Base-by-base conservation (phyloP, 257 asterid species). In the Jacaranda copaia region DNA sequence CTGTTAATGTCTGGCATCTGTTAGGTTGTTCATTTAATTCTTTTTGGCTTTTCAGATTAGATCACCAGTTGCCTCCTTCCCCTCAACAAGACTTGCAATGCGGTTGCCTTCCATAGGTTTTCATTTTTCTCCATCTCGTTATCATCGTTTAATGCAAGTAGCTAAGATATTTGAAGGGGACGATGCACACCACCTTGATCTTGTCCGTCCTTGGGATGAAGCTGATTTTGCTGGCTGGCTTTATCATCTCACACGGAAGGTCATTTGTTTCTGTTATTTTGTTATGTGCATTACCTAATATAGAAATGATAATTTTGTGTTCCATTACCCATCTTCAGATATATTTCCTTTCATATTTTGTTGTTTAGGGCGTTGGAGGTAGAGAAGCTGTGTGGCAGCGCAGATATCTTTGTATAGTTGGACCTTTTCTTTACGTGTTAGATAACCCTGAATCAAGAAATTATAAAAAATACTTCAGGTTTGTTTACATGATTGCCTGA, bases 361-460 rank as follows among this genome's bases (percentile, higher is more conserved):
- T 77, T 77, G 78, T 82, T 77, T 76, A 95, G 99, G 99, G 99
- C 58, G 96, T 95, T 49, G 98, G 97, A 77, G 97, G 99, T 76
- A 86, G 99, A 89, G 99, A 95, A 82, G 99, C 97, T 81, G 87
- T 90, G 46, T 95, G 99, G 99, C 94, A 95, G 84, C 91, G 93
- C 73, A 90, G 96, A 89, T 95, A 93, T 83, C 80, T 95, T 67
- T 93, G 97, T 80, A 72, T 95, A 43, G 98, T 89, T 80, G 99
- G 99, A 80, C 92, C 97, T 70, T 87, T 81, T 77, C 92, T 95
- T 80, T 95, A 95, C 81, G 81, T 91, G 75, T 90, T 95, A 40
- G 98, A 91, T 70, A 78, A 73, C 80, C 94, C 97, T 5, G 93
- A 82, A 68, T 90, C 99, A 20, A 91, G 89, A 84, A 90, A 85